Base-by-base conservation (phyloP, 805 yeast genomes). In the Ogataea siamensis region DNA sequence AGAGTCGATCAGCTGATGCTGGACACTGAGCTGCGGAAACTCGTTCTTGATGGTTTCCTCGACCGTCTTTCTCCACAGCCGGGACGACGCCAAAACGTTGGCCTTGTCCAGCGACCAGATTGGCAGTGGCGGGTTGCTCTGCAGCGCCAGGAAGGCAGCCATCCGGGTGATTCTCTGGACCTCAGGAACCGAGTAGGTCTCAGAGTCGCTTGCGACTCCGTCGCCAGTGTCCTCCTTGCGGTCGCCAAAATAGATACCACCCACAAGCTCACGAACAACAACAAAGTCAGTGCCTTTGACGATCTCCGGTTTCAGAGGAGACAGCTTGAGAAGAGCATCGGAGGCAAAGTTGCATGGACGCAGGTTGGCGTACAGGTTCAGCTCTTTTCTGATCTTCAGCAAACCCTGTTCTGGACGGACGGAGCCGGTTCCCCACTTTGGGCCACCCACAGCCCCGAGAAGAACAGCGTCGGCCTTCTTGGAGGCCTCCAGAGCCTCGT, bases 341-440 rank as follows among this genome's bases (percentile, higher is more conserved):
- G 88, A 76, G 7, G 81, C 94, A 68, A 93, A 93, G 67, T 82
- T 85, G 67, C 98, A 91, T 32, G 99, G 99, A 64, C 99, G 83
- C 65, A 93, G 76, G 66, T 93, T 93, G 42, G 99, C 99, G 63
- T 93, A 93, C 51, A 93, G 71, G 62, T 83, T 85, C 60, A 93
- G 76, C 63, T 88, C 98, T 65, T 93, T 93, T 67, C 99, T 80
- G 63, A 93, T 91, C 69, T 89, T 77, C 49, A 93, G 74, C 51
- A 93, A 74, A 43, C 99, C 99, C 67, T 87, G 98, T 64, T 93
- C 99, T 36, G 99, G 99, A 69, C 99, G 81, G 32, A 91, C 98
- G 9, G 74, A 58, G 34, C 97, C 97, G 18, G 97, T 86, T 24
- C 98, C 98, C 99, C 99, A 93, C 68, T 93, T 93, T 45, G 99